A percentile compares a stretch with the other conserved stretches of the same genome.
These are phyloP conservation scores for Penicillium nordicum DNA, from an alignment of 2,329 filamentous ascomycete genomes.

Conservation along the genomic window DNA sequence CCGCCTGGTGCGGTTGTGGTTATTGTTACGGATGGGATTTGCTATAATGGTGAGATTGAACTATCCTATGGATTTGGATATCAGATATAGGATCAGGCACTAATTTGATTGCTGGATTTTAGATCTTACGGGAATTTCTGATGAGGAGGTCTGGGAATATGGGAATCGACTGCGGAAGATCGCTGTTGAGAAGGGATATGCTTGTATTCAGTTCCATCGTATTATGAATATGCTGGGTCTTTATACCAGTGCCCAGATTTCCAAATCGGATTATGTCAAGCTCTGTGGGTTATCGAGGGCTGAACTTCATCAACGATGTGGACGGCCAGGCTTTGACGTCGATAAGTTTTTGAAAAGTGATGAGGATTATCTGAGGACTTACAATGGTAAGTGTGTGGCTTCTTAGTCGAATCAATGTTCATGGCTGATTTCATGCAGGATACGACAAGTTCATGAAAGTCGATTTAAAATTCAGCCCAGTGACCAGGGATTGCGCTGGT, in stretches of 20 bases:
- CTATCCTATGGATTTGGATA: not conserved
- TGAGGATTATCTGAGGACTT: conserved; percentile 8
- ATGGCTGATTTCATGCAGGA: conserved; percentile 1
- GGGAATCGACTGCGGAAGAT: conserved; percentile 11
- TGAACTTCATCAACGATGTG: conserved; percentile 5
- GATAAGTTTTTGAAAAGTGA: conserved; percentile 5
- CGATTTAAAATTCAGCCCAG: conserved; percentile 8
- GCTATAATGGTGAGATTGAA: conserved; percentile 4
- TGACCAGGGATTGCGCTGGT: conserved; percentile 1
- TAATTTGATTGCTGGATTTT: not conserved
- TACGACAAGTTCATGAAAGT: conserved; percentile 10
- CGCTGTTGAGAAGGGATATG: conserved; percentile 3
- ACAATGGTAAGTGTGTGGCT: not conserved
- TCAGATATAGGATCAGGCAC: not conserved
- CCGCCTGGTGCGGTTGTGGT: conserved; percentile 6
- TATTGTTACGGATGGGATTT: conserved; percentile 9
- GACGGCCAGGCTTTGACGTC: conserved; percentile 3
- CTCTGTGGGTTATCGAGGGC: not conserved
- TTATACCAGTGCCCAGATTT: not conserved
- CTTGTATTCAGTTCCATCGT: conserved; percentile 7
- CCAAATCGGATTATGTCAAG: conserved; percentile 5
- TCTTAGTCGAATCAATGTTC: not conserved
- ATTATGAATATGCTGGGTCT: conserved; percentile 8
- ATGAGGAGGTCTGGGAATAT: conserved; percentile 11
- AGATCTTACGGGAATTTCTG: conserved; percentile 9